These are phyloP conservation scores for Phialophora macrospora DNA, from an alignment of 2,329 filamentous ascomycete genomes.

Conservation along the genomic window DNA sequence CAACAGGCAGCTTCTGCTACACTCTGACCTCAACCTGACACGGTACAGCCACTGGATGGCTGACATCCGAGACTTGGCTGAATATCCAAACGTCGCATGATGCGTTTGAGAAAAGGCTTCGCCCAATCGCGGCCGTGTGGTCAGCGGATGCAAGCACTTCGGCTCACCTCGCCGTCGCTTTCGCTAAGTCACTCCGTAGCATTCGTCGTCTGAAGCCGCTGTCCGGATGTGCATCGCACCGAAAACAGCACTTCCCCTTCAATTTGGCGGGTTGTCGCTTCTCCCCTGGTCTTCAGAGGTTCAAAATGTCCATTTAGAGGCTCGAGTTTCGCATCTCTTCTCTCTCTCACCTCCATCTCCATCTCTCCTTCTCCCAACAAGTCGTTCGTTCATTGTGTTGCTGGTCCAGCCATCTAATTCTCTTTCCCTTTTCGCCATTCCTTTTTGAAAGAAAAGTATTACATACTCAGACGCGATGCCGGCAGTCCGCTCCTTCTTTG, in stretches of 20 bases:
- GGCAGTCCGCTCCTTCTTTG: conserved; percentile 36
- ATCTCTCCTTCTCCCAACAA: conserved; percentile 18
- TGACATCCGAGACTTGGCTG: conserved; percentile 32
- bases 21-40: conserved; percentile 34
- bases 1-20: conserved; percentile 31
- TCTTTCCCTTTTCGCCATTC: conserved; percentile 22
- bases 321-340: conserved; percentile 23
- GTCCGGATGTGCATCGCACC: conserved; percentile 34
- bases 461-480: conserved; percentile 31
- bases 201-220: conserved; percentile 35
- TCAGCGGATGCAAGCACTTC: conserved; percentile 19
- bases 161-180: conserved; percentile 17
- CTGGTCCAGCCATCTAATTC: conserved; percentile 33
- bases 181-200: conserved; percentile 22
- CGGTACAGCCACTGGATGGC: conserved; percentile 28
- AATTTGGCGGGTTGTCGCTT: conserved; percentile 25
- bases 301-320: conserved; percentile 33
- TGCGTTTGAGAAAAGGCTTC: conserved; percentile 30
- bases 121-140: conserved; percentile 30
- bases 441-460: conserved; percentile 24
- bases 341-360: conserved; percentile 24
- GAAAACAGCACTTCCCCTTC: conserved; percentile 31
- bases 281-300: conserved; percentile 14
- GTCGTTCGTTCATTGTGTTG: conserved; percentile 38
- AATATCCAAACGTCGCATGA: conserved; percentile 33